Conservation (phyloP, 495 filamentous ascomycete species). For the Talaromyces liani region DNA sequence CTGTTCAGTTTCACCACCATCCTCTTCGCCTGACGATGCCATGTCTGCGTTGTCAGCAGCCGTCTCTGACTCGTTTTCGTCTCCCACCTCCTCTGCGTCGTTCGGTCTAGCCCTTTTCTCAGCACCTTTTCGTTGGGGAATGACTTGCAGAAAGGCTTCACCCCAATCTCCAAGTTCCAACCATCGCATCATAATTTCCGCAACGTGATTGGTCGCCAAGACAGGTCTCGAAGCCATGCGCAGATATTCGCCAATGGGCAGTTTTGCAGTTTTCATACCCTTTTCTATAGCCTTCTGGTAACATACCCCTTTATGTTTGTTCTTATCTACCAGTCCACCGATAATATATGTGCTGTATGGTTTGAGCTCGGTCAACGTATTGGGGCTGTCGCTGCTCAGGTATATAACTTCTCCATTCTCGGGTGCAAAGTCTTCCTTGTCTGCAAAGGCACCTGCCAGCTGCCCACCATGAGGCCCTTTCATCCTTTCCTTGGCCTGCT, state of each 20-base stretch:
- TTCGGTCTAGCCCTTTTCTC: constrained; percentile 13
- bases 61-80: constrained; percentile 17
- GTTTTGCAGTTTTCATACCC: constrained; percentile 76
- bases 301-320: constrained; percentile 89
- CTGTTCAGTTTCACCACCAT: constrained; percentile 16
- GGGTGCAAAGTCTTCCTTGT: constrained; percentile 29
- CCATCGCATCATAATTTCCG: constrained; percentile 94
- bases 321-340: constrained; percentile 90
- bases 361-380: constrained; percentile 72
- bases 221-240: constrained; percentile 78
- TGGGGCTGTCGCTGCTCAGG: constrained; percentile 74
- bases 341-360: constrained; percentile 87
- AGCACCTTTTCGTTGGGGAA: constrained; percentile 80
- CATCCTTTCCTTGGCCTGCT: constrained; percentile 55
- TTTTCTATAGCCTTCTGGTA: constrained; percentile 68
- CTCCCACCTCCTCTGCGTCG: constrained; percentile 9
- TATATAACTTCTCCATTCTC: constrained; percentile 66
- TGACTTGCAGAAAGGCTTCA: constrained; percentile 73
- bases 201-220: constrained; percentile 87
- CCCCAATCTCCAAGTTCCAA: constrained; percentile 85
- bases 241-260: constrained; percentile 91
- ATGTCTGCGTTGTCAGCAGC: constrained; percentile 19
- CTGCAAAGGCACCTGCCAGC: constrained; percentile 46
- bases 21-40: constrained; percentile 18
- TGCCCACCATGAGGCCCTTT: constrained; percentile 37